A percentile compares a stretch with the other conserved stretches of the same genome.
These are phyloP conservation scores for Fusarium veterinarium DNA, from an alignment of 2,329 filamentous ascomycete species.

Conservation along the genomic window DNA sequence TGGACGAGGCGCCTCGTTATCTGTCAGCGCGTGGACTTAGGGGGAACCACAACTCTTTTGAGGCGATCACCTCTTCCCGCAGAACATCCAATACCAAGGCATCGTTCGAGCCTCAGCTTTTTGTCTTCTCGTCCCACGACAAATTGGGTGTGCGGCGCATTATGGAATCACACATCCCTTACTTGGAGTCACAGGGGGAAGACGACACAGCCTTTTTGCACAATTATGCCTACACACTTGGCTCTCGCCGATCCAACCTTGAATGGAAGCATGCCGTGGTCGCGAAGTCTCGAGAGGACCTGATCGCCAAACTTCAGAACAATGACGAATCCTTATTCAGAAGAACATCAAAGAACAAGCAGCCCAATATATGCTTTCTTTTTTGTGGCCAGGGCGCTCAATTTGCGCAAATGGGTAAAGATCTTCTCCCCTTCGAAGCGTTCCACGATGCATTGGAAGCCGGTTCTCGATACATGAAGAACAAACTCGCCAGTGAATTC, in stretches of 20 bases:
- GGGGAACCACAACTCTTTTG: conserved; percentile 52
- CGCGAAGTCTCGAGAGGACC: conserved; percentile 49
- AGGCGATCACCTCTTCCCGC: not conserved
- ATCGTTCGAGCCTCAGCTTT: conserved; percentile 49
- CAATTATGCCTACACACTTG: conserved; percentile 60
- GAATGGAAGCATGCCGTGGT: conserved; percentile 57
- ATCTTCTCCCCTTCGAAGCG: conserved; percentile 54
- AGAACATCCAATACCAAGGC: not conserved
- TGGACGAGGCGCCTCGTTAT: conserved; percentile 60
- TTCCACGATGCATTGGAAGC: conserved; percentile 56
- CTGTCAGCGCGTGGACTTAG: conserved; percentile 49
- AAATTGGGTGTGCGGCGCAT: conserved; percentile 53
- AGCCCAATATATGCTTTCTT: conserved; percentile 53
- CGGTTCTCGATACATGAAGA: conserved; percentile 48
- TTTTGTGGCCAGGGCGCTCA: conserved; percentile 59
- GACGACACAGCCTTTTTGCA: conserved; percentile 43
- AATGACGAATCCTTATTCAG: conserved; percentile 30
- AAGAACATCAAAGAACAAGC: conserved; percentile 43
- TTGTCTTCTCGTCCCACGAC: conserved; percentile 59
- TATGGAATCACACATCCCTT: conserved; percentile 50
- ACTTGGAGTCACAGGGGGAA: conserved; percentile 41
- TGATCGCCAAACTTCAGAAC: conserved; percentile 46
- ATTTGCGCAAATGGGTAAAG: conserved; percentile 56
- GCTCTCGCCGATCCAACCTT: conserved; percentile 57
- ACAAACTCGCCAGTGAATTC: conserved; percentile 47